phyloP scores from a whole-genome alignment of 2,329 filamentous ascomycete genomes.

The Onygena corvina region DNA sequence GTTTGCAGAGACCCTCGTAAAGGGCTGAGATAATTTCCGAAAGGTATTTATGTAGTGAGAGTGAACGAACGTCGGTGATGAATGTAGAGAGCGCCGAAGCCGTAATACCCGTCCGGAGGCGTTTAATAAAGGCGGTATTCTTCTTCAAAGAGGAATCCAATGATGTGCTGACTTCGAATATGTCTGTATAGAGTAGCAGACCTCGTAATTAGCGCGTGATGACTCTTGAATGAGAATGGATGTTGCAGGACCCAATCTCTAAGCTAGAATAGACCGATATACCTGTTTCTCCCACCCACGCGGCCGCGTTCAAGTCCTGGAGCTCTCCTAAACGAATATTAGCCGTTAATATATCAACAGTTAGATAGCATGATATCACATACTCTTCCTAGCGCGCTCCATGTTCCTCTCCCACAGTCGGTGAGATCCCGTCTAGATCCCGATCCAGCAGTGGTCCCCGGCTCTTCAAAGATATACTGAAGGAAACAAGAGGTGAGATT shows the following conservation, averaged over 20 bases:
- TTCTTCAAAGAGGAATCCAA: slow-evolving; percentile 95
- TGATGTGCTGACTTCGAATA: slow-evolving; percentile 63
- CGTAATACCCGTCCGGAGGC: slow-evolving; percentile 78
- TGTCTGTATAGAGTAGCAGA: slow-evolving; percentile 41
- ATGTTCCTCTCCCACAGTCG: slow-evolving; percentile 21
- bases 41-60: slow-evolving; percentile 91
- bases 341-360: neutral
- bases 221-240: no score
- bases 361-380: slow-evolving; percentile 12
- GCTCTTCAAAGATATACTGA: slow-evolving; percentile 8
- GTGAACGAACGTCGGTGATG: slow-evolving; percentile 73
- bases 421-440: neutral
- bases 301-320: slow-evolving; percentile 72
- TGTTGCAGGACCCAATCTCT: neutral
- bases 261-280: slow-evolving; percentile 20
- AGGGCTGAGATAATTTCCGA: slow-evolving; percentile 94
- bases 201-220: slow-evolving; percentile 16
- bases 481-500: slow-evolving; percentile 10
- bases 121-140: slow-evolving; percentile 96
- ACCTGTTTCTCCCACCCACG: slow-evolving; percentile 86
- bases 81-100: slow-evolving; percentile 69
- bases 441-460: neutral
- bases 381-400: slow-evolving; percentile 42
- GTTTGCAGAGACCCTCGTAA: slow-evolving; percentile 82
- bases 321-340: slow-evolving; percentile 56